Percentiles rank a stretch among this genome's conserved stretches.
These are phyloP conservation scores for Fragaria vesca DNA, from an alignment of 306 rosid species.

Conservation along the genomic window DNA sequence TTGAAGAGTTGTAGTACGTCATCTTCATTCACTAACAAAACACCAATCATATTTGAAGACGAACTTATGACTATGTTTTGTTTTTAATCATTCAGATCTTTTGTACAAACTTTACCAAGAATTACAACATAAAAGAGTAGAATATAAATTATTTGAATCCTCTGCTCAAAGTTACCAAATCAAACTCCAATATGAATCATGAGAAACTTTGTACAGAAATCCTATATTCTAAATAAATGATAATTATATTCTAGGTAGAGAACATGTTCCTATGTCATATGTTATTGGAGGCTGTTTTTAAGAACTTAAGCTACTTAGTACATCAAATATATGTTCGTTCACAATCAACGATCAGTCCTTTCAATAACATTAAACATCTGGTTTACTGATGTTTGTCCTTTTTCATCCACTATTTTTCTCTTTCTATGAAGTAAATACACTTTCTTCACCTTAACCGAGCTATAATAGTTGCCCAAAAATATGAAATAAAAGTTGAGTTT, in stretches of 20 bases:
- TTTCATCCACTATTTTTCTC: conserved; percentile 13
- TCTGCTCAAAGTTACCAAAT: neutral
- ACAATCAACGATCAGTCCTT: neutral
- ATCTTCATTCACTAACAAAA: too few species aligned
- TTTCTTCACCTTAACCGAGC: neutral
- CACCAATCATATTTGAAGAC: too few species aligned
- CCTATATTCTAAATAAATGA: conserved; percentile 29
- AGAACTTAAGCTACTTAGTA: neutral
- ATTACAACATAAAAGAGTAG: neutral
- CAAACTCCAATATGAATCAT: neutral
- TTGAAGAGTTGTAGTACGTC: too few species aligned
- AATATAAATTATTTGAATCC: neutral
- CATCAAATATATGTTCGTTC: neutral
- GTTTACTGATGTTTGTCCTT: neutral
- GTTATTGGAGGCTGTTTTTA: neutral
- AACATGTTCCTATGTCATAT: conserved; percentile 1
- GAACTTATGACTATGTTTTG: neutral
- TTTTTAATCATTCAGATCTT: neutral
- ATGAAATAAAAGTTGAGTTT: too few species aligned
- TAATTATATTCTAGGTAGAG: neutral
- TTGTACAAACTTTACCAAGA: too few species aligned
- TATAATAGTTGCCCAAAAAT: too few species aligned
- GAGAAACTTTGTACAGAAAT: conserved; percentile 34
- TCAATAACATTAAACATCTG: conserved; percentile 1
- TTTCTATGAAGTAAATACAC: conserved; percentile 17